Conservation (phyloP, 148 eudicot genomes). For the Silene conica region DNA sequence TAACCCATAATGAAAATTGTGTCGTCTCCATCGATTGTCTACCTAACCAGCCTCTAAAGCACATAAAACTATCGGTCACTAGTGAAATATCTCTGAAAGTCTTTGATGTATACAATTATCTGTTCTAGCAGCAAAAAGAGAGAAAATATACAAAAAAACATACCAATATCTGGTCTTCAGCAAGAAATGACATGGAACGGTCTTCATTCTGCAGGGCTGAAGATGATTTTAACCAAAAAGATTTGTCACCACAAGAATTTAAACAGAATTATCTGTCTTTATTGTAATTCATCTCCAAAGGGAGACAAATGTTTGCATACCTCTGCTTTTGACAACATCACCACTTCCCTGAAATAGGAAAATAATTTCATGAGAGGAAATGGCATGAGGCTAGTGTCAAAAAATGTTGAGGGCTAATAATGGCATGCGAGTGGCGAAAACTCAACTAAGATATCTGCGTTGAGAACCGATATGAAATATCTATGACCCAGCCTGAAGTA, state of each 20-base stretch:
- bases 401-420: background rate
- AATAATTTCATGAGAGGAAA: slow-evolving; percentile 15
- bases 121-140: background rate
- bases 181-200: slow-evolving; percentile 52
- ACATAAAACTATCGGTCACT: background rate
- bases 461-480: background rate
- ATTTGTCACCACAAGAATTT: slow-evolving; percentile 2
- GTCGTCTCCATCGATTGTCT: too few relatives aligned
- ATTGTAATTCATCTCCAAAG: background rate
- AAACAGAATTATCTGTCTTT: background rate
- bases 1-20: too few relatives aligned
- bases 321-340: slow-evolving; percentile 26
- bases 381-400: background rate
- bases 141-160: slow-evolving; percentile 12
- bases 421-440: background rate
- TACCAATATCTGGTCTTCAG: slow-evolving; percentile 98
- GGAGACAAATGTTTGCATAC: slow-evolving; percentile 9
- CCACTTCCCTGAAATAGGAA: slow-evolving; percentile 19
- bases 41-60: too few relatives aligned
- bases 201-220: slow-evolving; percentile 60
- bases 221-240: slow-evolving; percentile 17
- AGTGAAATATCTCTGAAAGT: background rate
- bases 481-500: background rate
- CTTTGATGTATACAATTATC: background rate
- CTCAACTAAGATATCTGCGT: slow-evolving; percentile 1